Evolutionary conservation across 208 protist genomes (phyloP).

Genomic region (Porcisia hertigi): DNA sequence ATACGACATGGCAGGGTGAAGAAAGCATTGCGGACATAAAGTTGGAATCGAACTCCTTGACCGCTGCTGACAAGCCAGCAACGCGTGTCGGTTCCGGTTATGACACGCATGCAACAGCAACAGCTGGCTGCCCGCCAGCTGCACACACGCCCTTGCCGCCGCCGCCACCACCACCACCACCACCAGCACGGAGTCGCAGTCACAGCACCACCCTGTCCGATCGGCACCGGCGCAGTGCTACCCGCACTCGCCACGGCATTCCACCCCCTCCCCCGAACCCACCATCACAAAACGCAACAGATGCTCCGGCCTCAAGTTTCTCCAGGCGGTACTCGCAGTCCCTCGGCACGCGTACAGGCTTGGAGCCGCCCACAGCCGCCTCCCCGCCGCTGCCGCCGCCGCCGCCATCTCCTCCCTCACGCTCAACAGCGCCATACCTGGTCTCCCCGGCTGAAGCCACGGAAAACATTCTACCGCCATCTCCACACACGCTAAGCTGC

Average conservation of each 20-base stretch:
- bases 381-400: slow-evolving; percentile 1
- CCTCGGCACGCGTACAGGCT: neutral
- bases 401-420: neutral
- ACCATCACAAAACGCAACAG: neutral
- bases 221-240: slow-evolving; percentile 3
- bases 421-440: neutral
- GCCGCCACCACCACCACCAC: slow-evolving; percentile 17
- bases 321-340: slow-evolving; percentile 9
- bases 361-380: neutral
- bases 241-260: slow-evolving; percentile 1
- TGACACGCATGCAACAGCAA: neutral
- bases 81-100: neutral
- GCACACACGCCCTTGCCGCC: neutral
- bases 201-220: slow-evolving; percentile 14
- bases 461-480: slow-evolving; percentile 15
- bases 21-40: neutral
- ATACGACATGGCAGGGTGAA: neutral
- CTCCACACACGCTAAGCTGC: neutral
- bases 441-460: slow-evolving; percentile 25
- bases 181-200: slow-evolving; percentile 10
- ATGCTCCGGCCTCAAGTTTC: neutral
- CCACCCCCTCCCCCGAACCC: slow-evolving; percentile 21
- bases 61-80: neutral
- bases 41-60: neutral
- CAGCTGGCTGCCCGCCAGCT: neutral